phyloP scores from a whole-genome alignment of 2,329 filamentous ascomycete genomes.

The Allantophomopsis lycopodina region DNA sequence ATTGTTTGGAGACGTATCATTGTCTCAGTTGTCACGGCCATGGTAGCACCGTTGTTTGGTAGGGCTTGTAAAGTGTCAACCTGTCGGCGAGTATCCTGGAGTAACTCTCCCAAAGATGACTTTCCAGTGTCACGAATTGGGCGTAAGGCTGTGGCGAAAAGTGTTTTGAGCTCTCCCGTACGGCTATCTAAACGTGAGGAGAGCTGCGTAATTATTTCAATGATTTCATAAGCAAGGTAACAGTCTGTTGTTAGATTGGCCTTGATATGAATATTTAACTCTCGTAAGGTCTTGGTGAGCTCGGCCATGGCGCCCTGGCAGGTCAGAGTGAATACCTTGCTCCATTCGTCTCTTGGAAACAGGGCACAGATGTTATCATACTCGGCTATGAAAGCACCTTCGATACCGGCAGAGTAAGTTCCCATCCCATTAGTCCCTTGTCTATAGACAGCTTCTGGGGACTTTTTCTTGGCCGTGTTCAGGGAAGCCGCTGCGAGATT shows the following conservation, averaged over 20 bases:
- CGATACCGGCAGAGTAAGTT: constrained; percentile 76
- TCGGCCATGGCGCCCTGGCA: constrained; percentile 68
- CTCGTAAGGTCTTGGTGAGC: constrained; percentile 72
- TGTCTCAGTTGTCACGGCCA: constrained; percentile 68
- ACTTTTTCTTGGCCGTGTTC: constrained; percentile 68
- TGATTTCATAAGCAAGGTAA: constrained; percentile 88
- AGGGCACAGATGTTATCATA: constrained; percentile 83
- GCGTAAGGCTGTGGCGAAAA: constrained; percentile 73
- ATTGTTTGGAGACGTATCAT: constrained; percentile 80
- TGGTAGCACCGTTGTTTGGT: constrained; percentile 63
- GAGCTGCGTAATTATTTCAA: constrained; percentile 73
- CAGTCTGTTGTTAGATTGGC: constrained; percentile 79
- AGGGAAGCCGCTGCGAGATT: constrained; percentile 82
- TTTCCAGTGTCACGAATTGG: constrained; percentile 90
- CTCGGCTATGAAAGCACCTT: constrained; percentile 76
- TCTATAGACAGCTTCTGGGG: constrained; percentile 69
- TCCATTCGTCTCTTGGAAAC: constrained; percentile 78
- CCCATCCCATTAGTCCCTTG: constrained; percentile 84
- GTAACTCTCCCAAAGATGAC: constrained; percentile 64
- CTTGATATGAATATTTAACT: constrained; percentile 84
- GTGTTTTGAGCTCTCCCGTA: constrained; percentile 73
- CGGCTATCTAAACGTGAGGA: constrained; percentile 68
- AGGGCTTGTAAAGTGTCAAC: constrained; percentile 52
- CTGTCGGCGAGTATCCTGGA: constrained; percentile 70
- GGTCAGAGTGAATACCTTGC: constrained; percentile 62